These are phyloP conservation scores for Globisporangium parvum DNA, from an alignment of 352 stramenopile species.

Conservation along the genomic window DNA sequence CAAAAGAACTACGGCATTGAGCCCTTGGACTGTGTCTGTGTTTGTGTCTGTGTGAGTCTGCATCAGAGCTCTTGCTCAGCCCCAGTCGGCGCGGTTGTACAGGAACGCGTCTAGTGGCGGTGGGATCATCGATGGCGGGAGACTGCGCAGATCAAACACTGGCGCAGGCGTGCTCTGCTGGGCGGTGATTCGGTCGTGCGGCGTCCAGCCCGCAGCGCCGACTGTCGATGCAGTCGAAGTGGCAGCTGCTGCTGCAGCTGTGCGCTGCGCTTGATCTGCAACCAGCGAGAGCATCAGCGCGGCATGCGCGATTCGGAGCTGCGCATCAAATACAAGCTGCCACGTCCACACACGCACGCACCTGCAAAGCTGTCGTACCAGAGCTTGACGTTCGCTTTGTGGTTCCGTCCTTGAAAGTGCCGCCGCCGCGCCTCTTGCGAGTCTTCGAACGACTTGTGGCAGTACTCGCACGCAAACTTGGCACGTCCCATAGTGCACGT, in stretches of 20 bases:
- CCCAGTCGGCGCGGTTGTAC: conserved; percentile 47
- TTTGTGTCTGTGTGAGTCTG: not conserved
- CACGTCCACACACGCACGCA: too few species aligned
- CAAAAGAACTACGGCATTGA: conserved; percentile 6
- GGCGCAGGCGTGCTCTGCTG: not conserved
- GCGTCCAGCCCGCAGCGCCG: not conserved
- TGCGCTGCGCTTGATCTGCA: conserved; percentile 43
- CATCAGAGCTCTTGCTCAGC: too few species aligned
- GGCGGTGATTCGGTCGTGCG: not conserved
- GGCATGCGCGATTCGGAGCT: too few species aligned
- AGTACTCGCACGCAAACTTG: conserved; percentile 73
- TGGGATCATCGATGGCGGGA: conserved; percentile 76
- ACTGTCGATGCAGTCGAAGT: not conserved
- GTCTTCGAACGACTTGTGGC: conserved; percentile 78
- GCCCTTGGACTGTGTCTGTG: conserved; percentile 2
- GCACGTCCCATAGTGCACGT: conserved; percentile 36
- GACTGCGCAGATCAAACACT: conserved; percentile 14
- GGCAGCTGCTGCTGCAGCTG: not conserved
- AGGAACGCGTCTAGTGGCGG: conserved; percentile 42
- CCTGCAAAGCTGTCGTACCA: conserved; percentile 79
- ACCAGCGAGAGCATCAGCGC: not conserved
- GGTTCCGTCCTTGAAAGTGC: conserved; percentile 61
- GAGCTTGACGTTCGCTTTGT: conserved; percentile 80
- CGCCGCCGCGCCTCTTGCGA: conserved; percentile 60
- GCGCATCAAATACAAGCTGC: too few species aligned